Base-by-base conservation (phyloP, 495 filamentous ascomycete species). In the Neurospora sp. region DNA sequence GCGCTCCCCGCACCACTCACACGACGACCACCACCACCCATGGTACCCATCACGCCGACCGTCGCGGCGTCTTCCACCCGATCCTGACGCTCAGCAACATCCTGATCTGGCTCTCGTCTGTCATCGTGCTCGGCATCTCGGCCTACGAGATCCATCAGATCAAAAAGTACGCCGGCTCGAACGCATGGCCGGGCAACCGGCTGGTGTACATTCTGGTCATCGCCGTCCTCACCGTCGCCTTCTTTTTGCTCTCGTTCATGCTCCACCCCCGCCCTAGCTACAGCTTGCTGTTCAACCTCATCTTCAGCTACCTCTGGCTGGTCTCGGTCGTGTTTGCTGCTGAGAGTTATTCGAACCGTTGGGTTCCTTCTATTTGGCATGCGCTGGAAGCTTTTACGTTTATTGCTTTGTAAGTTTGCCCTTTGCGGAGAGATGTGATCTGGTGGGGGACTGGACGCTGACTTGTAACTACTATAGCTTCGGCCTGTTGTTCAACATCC, bases 271-370 rank as follows among this genome's bases (percentile, higher is more conserved):
- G 84, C 71, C 83, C 85, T 3, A 82, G 81, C 5, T 84, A 83
- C 39, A 79, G 87, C 44, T 78, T 89, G 35, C 71, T 83, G 1
- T 87, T 90, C 78, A 88, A 89, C 76, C 75, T 89, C 38, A 80
- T 90, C 74, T 90, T 90, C 80, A 89, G 87, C 3, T 89, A 90
- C 74, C 86, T 90, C 39, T 90, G 89, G 89, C 82, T 90, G 71
- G 89, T 88, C 14, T 81, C 85, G 16, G 88, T 90, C 73, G 86
- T 88, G 71, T 90, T 90, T 73, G 78, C 87, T 8, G 86, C 88
- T 41, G 81, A 86, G 77, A 86, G 82, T 75, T 75, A 77, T 72
- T 75, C 80, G 40, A 70, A 76, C 74, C 27, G 53, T 35, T 35
- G 18, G 8, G 7, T 35, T 7, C 83, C 83, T 78, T 73, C 71